Percentiles rank a stretch among this genome's conserved stretches.
Evolutionary conservation across 129 eudicot genomes (phyloP).

Genomic region (Chrysanthemum makinoi): DNA sequence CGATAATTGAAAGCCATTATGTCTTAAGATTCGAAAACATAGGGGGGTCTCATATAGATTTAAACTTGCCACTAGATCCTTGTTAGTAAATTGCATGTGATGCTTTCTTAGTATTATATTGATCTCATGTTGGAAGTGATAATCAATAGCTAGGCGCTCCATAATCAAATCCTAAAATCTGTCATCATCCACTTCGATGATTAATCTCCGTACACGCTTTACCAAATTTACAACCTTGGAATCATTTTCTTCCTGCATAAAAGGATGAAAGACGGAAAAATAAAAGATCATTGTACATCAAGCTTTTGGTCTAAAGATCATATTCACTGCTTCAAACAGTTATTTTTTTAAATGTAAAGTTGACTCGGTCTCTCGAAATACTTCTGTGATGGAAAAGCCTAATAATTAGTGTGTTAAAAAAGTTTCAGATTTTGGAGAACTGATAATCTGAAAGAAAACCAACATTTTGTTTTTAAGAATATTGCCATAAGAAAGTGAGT

Average conservation of each 20-base stretch:
- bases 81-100: slow-evolving; percentile 2
- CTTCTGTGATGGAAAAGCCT: no score
- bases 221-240: slow-evolving; percentile 7
- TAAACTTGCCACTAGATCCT: neutral
- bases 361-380: no score
- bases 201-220: slow-evolving; percentile 1
- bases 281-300: neutral
- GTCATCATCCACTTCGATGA: neutral
- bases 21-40: slow-evolving; percentile 52
- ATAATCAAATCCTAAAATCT: slow-evolving; percentile 16
- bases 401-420: no score
- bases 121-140: slow-evolving; percentile 44
- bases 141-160: slow-evolving; percentile 37
- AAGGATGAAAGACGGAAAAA: neutral
- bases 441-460: no score
- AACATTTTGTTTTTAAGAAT: no score
- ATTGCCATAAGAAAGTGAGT: no score
- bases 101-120: slow-evolving; percentile 16
- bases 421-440: no score
- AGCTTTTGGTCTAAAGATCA: neutral
- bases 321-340: no score
- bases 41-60: slow-evolving; percentile 39
- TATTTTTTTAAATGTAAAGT: no score
- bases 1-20: slow-evolving; percentile 38
- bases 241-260: neutral